These are phyloP conservation scores for Diplodia sapinea DNA, from an alignment of 2,329 filamentous ascomycete genomes.

Conservation along the genomic window DNA sequence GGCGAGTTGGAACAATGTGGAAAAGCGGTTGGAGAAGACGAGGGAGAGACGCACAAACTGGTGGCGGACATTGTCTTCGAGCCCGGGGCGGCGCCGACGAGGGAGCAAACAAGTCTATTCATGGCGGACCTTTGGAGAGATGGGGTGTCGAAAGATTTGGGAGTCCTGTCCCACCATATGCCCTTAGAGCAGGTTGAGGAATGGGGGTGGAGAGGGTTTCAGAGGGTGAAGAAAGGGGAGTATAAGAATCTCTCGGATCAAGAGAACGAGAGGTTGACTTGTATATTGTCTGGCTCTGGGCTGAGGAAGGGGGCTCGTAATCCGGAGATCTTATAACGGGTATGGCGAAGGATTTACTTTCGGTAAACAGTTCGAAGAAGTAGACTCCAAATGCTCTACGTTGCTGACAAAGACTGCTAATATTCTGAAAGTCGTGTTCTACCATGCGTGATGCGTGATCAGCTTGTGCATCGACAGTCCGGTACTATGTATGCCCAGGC, in stretches of 20 bases:
- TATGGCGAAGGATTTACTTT: neutral
- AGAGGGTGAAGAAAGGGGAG: neutral
- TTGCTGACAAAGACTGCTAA: too few species aligned
- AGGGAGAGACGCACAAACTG: neutral
- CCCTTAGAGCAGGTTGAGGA: conserved; percentile 31
- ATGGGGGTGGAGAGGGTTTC: conserved; percentile 34
- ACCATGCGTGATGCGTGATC: too few species aligned
- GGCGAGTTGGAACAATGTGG: conserved; percentile 18
- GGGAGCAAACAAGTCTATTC: neutral
- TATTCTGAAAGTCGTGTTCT: too few species aligned
- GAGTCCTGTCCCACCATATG: conserved; percentile 33
- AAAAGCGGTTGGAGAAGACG: neutral
- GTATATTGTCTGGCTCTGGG: neutral
- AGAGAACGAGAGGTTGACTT: neutral
- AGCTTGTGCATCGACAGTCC: too few species aligned
- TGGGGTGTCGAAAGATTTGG: conserved; percentile 34
- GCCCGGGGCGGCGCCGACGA: neutral
- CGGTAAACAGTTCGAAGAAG: neutral
- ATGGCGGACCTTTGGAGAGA: conserved; percentile 24
- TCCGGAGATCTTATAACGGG: neutral
- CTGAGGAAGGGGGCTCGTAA: neutral
- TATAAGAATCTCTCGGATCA: neutral
- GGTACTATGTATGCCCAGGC: neutral
- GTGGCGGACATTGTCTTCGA: conserved; percentile 31
- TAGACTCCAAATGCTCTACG: neutral